These are phyloP conservation scores for Cutaneotrichosporon mucoides DNA, from an alignment of 1,284 basidiomycete species.

Conservation along the genomic window DNA sequence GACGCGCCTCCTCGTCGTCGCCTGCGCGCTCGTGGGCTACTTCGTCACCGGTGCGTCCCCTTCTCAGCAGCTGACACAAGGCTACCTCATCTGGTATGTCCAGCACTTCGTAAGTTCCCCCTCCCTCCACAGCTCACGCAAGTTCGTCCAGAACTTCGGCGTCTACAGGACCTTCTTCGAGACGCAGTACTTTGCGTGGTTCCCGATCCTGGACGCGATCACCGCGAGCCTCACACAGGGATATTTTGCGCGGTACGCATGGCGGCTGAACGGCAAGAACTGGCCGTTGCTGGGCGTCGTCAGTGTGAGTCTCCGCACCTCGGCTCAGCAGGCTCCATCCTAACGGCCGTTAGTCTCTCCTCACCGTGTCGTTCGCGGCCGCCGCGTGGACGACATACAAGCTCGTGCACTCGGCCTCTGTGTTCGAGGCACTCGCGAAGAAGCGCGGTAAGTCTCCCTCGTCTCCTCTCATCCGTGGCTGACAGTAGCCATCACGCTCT, in stretches of 20 bases:
- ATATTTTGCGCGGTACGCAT: constrained; percentile 36
- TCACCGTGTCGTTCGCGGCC: neutral
- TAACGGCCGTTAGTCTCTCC: neutral
- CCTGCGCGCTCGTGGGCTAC: neutral
- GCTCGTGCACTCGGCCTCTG: neutral
- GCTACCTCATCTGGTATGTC: constrained; percentile 1
- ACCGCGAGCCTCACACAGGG: constrained; percentile 17
- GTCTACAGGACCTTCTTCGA: constrained; percentile 17
- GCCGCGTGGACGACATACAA: constrained; percentile 1
- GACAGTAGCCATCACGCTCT: neutral
- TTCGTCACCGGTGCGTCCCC: neutral
- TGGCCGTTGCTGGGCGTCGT: constrained; percentile 22
- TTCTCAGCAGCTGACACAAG: neutral
- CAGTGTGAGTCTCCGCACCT: constrained; percentile 11
- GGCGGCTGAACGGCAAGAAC: constrained; percentile 27
- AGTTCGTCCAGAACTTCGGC: constrained; percentile 28
- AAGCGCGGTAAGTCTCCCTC: constrained; percentile 1
- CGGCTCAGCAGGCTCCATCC: too few species aligned
- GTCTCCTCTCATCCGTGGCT: neutral
- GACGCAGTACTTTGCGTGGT: constrained; percentile 14
- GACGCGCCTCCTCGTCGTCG: constrained; percentile 13
- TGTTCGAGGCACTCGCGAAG: neutral
- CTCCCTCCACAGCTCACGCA: neutral
- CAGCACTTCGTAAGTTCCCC: neutral
- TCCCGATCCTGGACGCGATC: constrained; percentile 22